These are phyloP conservation scores for Aspergillus sp. DNA, from an alignment of 2,329 filamentous ascomycete species.

Conservation along the genomic window DNA sequence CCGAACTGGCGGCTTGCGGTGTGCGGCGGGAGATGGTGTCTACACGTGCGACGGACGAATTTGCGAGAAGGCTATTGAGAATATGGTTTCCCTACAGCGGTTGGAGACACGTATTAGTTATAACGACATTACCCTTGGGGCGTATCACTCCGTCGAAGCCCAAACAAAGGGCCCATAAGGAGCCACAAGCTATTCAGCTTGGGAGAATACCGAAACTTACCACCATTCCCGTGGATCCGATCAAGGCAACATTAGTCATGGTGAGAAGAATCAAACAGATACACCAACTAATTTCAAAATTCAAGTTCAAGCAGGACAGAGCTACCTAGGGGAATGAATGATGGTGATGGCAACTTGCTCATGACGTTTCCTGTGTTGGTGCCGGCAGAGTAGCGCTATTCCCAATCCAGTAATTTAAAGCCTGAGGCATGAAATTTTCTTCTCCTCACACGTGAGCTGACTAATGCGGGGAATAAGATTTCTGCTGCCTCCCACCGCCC, in stretches of 20 bases:
- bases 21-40: constrained; percentile 40
- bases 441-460: constrained; percentile 2
- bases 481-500: constrained; percentile 12
- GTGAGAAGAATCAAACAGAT: background rate
- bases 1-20: constrained; percentile 35
- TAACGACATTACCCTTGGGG: constrained; percentile 3
- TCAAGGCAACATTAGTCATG: constrained; percentile 40
- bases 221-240: constrained; percentile 44
- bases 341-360: too few relatives aligned
- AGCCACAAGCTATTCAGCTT: background rate
- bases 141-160: too few relatives aligned
- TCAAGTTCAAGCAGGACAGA: too few relatives aligned
- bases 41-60: constrained; percentile 32
- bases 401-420: background rate
- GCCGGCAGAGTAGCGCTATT: constrained; percentile 1
- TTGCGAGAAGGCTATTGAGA: constrained; percentile 46
- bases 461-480: constrained; percentile 13
- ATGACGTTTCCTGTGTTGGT: background rate
- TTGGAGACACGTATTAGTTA: constrained; percentile 1
- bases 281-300: too few relatives aligned
- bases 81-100: constrained; percentile 62
- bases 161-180: too few relatives aligned
- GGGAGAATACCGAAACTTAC: constrained; percentile 27
- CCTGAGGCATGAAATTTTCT: constrained; percentile 2
- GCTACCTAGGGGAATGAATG: too few relatives aligned